Conservation (phyloP, 2,329 filamentous ascomycete species). For the Aspergillus sp. region DNA sequence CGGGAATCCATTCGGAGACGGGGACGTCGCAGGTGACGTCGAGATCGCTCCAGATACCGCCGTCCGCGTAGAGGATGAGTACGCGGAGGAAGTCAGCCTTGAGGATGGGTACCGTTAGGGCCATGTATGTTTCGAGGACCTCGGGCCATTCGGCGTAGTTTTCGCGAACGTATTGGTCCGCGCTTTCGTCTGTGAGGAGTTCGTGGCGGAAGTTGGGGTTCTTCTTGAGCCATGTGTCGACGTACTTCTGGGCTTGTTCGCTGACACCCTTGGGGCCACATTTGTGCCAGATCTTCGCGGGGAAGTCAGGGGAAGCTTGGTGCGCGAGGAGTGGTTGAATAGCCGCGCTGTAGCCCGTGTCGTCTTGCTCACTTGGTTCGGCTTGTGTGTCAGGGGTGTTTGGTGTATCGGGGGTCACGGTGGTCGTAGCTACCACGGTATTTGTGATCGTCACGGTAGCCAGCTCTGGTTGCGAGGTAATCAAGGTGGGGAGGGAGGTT, state of each 20-base stretch:
- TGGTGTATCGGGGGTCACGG: neutral
- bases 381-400: neutral
- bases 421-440: conserved; percentile 2
- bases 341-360: neutral
- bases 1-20: conserved; percentile 41
- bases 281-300: conserved; percentile 17
- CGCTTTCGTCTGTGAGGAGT: conserved; percentile 32
- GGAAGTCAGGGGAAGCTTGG: conserved; percentile 4
- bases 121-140: conserved; percentile 35
- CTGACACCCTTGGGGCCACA: conserved; percentile 12
- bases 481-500: conserved; percentile 3
- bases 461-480: conserved; percentile 1
- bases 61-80: conserved; percentile 40
- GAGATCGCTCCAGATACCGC: conserved; percentile 45
- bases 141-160: conserved; percentile 36
- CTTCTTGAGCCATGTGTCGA: conserved; percentile 23
- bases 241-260: conserved; percentile 1
- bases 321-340: neutral
- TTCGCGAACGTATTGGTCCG: conserved; percentile 33
- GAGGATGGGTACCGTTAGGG: conserved; percentile 34
- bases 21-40: conserved; percentile 36
- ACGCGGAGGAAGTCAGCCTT: conserved; percentile 45
- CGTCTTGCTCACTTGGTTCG: neutral
- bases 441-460: conserved; percentile 9
- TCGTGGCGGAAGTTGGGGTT: conserved; percentile 33